Conservation (phyloP, 805 yeast genomes). For the Torulaspora gathmanii region DNA sequence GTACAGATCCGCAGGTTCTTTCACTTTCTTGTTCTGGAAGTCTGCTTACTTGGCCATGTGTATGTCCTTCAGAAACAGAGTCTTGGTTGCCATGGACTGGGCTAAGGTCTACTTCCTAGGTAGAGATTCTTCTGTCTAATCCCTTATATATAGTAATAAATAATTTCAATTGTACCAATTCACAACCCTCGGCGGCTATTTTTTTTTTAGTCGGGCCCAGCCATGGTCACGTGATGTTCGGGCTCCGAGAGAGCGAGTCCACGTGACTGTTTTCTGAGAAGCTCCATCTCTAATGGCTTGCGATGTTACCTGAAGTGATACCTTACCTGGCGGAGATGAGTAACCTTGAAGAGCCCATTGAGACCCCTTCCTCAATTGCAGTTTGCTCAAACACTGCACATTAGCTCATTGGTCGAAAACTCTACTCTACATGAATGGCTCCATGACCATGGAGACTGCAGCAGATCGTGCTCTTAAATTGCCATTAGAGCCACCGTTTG, state of each 20-base stretch:
- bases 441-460: conserved; percentile 11
- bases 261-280: no score
- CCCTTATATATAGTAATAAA: background rate
- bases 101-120: conserved; percentile 81
- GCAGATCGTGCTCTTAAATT: conserved; percentile 12
- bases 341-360: background rate
- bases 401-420: background rate
- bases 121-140: conserved; percentile 58
- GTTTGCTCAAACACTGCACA: background rate
- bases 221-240: background rate
- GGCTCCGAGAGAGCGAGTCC: no score
- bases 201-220: background rate
- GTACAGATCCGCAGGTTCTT: conserved; percentile 74
- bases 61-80: conserved; percentile 81
- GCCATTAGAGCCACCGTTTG: conserved; percentile 15
- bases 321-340: background rate
- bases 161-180: conserved; percentile 2
- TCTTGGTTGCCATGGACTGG: conserved; percentile 87
- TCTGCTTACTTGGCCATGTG: conserved; percentile 91
- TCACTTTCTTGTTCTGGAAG: conserved; percentile 93
- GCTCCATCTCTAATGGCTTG: background rate
- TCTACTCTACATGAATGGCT: conserved; percentile 3
- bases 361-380: no score
- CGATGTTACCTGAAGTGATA: background rate
- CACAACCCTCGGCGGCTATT: conserved; percentile 5